Evolutionary conservation across 352 stramenopile genomes (phyloP).

Genomic region (Phytophthora nicotianae): DNA sequence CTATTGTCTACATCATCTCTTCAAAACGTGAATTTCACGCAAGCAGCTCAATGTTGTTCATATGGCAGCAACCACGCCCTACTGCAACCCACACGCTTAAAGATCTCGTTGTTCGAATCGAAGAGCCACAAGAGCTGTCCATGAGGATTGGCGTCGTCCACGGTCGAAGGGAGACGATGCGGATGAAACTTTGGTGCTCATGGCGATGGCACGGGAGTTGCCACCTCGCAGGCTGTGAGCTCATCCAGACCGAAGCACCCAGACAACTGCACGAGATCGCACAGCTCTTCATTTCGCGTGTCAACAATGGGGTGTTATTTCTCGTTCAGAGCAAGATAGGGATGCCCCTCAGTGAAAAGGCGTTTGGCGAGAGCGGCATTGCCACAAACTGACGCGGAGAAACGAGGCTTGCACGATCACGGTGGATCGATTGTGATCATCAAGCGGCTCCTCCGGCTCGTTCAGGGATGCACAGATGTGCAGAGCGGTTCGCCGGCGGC

Average conservation of each 20-base stretch:
- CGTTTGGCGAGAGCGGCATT: slow-evolving; percentile 2
- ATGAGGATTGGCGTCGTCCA: slow-evolving; percentile 16
- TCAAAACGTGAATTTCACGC: no score
- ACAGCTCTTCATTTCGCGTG: slow-evolving; percentile 2
- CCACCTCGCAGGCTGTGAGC: not conserved
- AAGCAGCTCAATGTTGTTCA: slow-evolving; percentile 15
- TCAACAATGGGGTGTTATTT: slow-evolving; percentile 26
- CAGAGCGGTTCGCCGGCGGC: slow-evolving; percentile 2
- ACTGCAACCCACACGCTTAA: slow-evolving; percentile 5
- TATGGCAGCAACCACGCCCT: not conserved
- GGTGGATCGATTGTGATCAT: slow-evolving; percentile 21
- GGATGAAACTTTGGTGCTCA: slow-evolving; percentile 3
- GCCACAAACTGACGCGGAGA: slow-evolving; percentile 34
- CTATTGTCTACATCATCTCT: not conserved
- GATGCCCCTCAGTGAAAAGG: slow-evolving; percentile 30
- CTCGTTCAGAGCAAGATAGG: slow-evolving; percentile 1
- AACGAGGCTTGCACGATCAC: slow-evolving; percentile 22
- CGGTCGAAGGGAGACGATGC: slow-evolving; percentile 21
- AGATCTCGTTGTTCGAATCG: slow-evolving; percentile 21
- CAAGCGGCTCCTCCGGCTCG: slow-evolving; percentile 1
- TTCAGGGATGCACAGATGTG: slow-evolving; percentile 34
- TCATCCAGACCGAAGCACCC: slow-evolving; percentile 1
- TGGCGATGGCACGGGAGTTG: slow-evolving; percentile 13
- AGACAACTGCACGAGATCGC: slow-evolving; percentile 16
- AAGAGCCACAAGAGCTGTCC: slow-evolving; percentile 5